Percentiles rank a stretch among this genome's conserved stretches.
Evolutionary conservation across 2,329 filamentous ascomycete genomes (phyloP).

Genomic region (Pestalotiopsis sp.): DNA sequence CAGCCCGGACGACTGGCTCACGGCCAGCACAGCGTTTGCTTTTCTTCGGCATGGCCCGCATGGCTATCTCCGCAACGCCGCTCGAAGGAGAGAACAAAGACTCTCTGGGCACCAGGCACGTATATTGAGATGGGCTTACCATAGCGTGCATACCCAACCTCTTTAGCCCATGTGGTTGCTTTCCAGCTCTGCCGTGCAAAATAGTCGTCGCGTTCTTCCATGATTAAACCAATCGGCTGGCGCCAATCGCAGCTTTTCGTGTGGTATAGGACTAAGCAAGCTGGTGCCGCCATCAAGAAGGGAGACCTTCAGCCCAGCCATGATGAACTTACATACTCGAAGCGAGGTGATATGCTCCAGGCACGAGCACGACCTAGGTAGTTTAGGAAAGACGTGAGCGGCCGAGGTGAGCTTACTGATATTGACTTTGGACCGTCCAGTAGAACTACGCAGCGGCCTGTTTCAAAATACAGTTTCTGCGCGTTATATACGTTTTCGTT

Average conservation of each 20-base stretch:
- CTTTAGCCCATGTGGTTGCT: neutral
- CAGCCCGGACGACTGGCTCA: neutral
- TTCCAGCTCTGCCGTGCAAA: neutral
- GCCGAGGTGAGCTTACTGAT: neutral
- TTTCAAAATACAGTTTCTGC: constrained; percentile 8
- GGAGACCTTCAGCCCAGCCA: neutral
- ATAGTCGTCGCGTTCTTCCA: neutral
- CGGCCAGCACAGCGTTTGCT: neutral
- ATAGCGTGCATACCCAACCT: neutral
- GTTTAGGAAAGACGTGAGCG: neutral
- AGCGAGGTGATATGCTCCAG: neutral
- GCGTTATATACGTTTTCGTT: neutral
- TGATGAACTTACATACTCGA: neutral
- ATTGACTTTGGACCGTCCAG: neutral
- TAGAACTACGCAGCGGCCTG: neutral
- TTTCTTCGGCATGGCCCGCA: neutral
- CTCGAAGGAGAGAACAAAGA: neutral
- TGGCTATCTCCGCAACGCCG: neutral
- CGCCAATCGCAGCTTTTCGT: neutral
- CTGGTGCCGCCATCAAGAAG: neutral
- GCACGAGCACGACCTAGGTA: neutral
- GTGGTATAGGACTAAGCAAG: neutral
- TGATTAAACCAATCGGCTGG: neutral
- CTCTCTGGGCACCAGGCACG: neutral
- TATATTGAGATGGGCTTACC: neutral